Base-by-base conservation (phyloP, 805 yeast species). In the Yarrowia sp. region DNA sequence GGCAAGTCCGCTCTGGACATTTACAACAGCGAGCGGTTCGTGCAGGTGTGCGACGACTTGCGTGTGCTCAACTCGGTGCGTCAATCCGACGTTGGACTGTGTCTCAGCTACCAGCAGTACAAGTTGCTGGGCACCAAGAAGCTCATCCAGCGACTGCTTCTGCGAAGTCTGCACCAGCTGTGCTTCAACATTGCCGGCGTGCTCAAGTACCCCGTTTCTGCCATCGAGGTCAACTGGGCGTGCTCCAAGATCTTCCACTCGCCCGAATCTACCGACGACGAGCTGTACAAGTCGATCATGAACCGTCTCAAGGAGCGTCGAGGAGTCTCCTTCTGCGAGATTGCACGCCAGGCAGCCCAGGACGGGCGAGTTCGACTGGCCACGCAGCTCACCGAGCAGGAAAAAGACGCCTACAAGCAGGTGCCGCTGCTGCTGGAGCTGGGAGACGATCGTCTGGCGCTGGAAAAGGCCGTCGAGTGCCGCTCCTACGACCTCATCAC, bases 291-390 rank as follows among this genome's bases (percentile, higher is more conserved):
- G 21, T 67, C 74, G 0, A 76, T 93, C 0, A 69, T 80, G 6
- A 73, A 77, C 8, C 81, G 81, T 62, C 74, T 90, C 14, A 67
- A 67, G 10, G 65, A 70, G 2, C 69, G 74, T 12, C 69, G 73
- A 9, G 78, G 79, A 3, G 79, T 85, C 18, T 78, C 91, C 0
- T 85, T 83, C 64, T 81, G 82, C 6, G 76, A 78, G 25, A 81
- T 90, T 25, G 84, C 90, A 0, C 75, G 78, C 8, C 78, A 82
- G 16, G 94, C 96, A 0, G 82, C 80, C 67, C 85, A 86, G 68
- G 97, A 93, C 72, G 98, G 98, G 1, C 77, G 98, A 25, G 71
- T 80, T 10, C 77, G 79, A 22, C 73, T 94, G 21, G 86, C 97
- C 35, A 82, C 86, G 61, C 76, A 80, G 44, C 72, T 94, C n/a